Base-by-base conservation (phyloP, 208 protist genomes). In the Wallacemonas rigidus region DNA sequence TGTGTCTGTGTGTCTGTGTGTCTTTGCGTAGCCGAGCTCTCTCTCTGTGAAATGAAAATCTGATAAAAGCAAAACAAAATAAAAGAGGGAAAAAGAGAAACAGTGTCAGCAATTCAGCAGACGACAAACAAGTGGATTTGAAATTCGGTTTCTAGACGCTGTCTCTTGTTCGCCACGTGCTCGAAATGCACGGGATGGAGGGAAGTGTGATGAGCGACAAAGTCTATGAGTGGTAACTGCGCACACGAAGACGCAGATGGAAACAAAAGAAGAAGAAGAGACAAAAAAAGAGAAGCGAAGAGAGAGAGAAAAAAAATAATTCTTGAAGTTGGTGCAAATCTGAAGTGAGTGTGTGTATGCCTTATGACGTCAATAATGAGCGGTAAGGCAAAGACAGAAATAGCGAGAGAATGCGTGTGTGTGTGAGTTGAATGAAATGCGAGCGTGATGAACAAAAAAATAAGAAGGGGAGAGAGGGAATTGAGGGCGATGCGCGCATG, bases 261-360 rank as follows among this genome's bases (percentile, higher is more conserved):
- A 45, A 39, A 8, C 12, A 65, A 65, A 38, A 65, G 45, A n/a
- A 65, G 39, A 65, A 39, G 58, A 47, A 65, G 15, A 12, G 39
- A 65, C 15, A 5, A 65, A 65, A n/a, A 65, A 51, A 50, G n/a
- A 67, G 1, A 57, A 5, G 4, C 8, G 35, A 54, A 54, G 35
- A 69, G 54, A 79, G 61, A 79, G 65, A 74, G 56, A 70, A 17
- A 48, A 38, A 70, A 53, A 57, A 36, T 14, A 43, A 70, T 7
- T 26, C n/a, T 26, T 48, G 2, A 48, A 26, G 0, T 65, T 65
- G 14, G 0, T 69, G 7, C 1, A 17, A 41, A 26, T 26, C 26
- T 26, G 26, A 26, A 26, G 26, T 54, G 12, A 11, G 44, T 77
- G 3, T 40, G 54, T 51, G 48, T 6, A 53, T 12, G 5, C 41